Conservation (phyloP, 2,329 filamentous ascomycete species). For the Arthrobotrys sphaeroides region DNA sequence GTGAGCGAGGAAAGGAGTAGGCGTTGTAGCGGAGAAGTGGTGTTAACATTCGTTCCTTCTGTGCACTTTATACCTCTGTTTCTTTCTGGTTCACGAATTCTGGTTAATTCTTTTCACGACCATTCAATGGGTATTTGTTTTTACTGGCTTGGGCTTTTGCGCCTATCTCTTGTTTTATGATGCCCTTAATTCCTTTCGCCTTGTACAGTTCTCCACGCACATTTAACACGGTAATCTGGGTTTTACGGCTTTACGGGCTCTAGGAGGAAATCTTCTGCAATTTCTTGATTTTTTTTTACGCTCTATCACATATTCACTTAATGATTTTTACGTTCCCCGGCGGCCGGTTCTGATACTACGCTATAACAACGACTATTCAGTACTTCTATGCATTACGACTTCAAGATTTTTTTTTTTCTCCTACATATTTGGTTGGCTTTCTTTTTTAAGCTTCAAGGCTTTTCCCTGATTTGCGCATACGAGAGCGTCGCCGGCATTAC, state of each 20-base stretch:
- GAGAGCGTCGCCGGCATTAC: conserved; percentile 47
- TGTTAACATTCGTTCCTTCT: conserved; percentile 34
- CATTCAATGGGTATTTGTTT: neutral
- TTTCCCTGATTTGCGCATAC: conserved; percentile 19
- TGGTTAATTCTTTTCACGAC: conserved; percentile 4
- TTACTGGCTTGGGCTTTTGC: conserved; percentile 11
- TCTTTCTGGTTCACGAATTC: conserved; percentile 1
- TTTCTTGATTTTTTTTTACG: conserved; percentile 31
- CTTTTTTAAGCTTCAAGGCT: conserved; percentile 1
- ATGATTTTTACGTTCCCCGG: neutral
- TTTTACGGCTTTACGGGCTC: conserved; percentile 37
- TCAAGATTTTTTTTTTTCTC: neutral
- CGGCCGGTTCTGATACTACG: neutral
- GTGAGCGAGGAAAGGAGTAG: conserved; percentile 29
- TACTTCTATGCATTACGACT: conserved; percentile 11
- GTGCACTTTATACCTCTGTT: conserved; percentile 29
- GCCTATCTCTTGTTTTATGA: conserved; percentile 15
- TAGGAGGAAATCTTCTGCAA: conserved; percentile 38
- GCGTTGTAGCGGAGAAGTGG: conserved; percentile 49
- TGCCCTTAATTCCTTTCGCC: conserved; percentile 23
- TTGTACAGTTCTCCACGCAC: conserved; percentile 18
- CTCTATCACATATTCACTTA: conserved; percentile 18
- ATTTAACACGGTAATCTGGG: neutral
- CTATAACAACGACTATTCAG: conserved; percentile 1
- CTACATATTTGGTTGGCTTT: neutral